Conservation (phyloP, 139 green algal genomes). For the Asterochloris erici region DNA sequence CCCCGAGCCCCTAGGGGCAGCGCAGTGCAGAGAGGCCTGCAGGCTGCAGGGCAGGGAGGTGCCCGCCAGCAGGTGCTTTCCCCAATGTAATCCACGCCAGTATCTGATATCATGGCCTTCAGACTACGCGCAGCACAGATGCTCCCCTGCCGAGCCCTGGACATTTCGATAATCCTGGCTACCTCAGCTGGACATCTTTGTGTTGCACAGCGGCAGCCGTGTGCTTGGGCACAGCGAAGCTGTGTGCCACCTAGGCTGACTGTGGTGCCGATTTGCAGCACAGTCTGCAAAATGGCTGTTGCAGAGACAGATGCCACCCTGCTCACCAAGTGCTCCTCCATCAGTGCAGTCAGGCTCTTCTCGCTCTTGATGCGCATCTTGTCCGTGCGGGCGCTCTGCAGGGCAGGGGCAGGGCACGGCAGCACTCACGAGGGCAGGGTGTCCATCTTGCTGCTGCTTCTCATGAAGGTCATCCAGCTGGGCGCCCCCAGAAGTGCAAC, state of each 20-base stretch:
- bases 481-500: too few relatives aligned
- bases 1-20: too few relatives aligned
- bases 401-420: background rate
- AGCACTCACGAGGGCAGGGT: too few relatives aligned
- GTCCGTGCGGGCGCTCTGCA: constrained; percentile 27
- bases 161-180: background rate
- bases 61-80: too few relatives aligned
- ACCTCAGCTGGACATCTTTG: background rate
- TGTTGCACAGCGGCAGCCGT: background rate
- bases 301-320: background rate
- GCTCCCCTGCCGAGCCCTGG: too few relatives aligned
- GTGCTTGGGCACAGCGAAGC: background rate
- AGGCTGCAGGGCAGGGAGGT: too few relatives aligned
- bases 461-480: too few relatives aligned
- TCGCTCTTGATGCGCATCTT: constrained; percentile 32
- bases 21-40: too few relatives aligned
- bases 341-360: background rate
- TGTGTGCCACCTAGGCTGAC: background rate
- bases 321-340: background rate
- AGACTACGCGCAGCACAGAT: too few relatives aligned
- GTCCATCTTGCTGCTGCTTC: too few relatives aligned
- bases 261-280: background rate
- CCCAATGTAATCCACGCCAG: too few relatives aligned
- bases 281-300: background rate
- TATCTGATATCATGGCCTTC: too few relatives aligned